Conservation (phyloP, 345 rosid genomes). For the Clausena lansium region DNA sequence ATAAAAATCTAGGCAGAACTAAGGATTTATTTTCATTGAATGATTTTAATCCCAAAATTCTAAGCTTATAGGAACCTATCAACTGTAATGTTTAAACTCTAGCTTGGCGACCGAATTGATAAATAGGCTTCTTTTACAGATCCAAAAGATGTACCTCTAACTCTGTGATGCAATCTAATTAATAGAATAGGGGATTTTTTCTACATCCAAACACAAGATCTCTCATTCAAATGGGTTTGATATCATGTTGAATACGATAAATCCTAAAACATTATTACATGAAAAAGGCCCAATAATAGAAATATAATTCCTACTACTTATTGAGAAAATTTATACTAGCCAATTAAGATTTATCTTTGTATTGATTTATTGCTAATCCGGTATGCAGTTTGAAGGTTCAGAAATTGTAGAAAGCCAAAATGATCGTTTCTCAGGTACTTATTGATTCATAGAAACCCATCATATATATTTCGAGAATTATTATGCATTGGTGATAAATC, state of each 20-base stretch:
- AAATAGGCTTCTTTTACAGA: background rate
- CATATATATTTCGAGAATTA: background rate
- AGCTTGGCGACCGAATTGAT: background rate
- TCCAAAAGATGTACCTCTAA: background rate
- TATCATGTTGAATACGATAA: background rate
- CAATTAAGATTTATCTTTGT: background rate
- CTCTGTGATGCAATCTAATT: background rate
- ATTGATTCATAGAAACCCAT: slow-evolving; percentile 1
- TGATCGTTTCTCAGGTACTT: slow-evolving; percentile 63
- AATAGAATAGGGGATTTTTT: background rate
- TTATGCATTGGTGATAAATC: background rate
- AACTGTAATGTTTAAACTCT: background rate
- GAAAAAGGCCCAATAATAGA: background rate
- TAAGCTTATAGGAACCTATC: background rate
- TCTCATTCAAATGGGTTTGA: background rate
- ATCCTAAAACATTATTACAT: background rate
- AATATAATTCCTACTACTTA: background rate
- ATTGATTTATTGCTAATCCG: background rate
- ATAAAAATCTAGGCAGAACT: background rate
- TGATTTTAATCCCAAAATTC: background rate
- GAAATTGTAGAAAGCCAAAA: slow-evolving; percentile 67
- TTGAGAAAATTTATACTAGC: background rate
- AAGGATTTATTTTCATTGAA: background rate
- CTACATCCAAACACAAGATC: background rate
- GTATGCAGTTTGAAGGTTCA: slow-evolving; percentile 71